Percentiles rank a stretch among this genome's conserved stretches.
These are phyloP conservation scores for Kwoniella europaea DNA, from an alignment of 768 basidiomycete genomes.

Conservation along the genomic window DNA sequence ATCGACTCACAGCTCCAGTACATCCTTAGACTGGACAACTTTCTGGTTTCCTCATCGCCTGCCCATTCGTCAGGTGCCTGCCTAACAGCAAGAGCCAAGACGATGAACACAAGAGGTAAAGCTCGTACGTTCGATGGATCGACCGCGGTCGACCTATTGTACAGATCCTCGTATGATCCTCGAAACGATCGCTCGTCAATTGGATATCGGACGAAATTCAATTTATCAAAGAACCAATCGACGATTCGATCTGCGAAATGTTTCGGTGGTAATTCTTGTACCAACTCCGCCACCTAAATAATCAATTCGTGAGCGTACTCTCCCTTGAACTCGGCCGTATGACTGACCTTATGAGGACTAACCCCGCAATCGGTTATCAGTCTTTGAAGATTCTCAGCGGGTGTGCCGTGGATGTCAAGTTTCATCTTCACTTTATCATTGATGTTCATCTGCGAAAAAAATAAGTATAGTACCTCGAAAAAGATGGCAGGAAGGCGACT, in stretches of 20 bases:
- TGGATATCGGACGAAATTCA: constrained; percentile 93
- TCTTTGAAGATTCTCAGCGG: constrained; percentile 76
- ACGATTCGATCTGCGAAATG: constrained; percentile 76
- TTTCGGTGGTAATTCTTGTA: constrained; percentile 83
- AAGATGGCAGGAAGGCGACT: neutral
- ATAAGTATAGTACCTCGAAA: neutral
- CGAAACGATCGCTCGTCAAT: constrained; percentile 68
- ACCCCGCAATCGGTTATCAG: constrained; percentile 92
- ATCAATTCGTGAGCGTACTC: neutral
- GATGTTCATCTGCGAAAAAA: constrained; percentile 36
- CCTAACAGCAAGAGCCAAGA: constrained; percentile 82
- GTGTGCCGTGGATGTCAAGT: constrained; percentile 58
- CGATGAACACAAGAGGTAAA: constrained; percentile 88
- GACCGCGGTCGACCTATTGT: constrained; percentile 58
- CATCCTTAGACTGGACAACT: constrained; percentile 82
- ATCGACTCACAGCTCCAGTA: constrained; percentile 87
- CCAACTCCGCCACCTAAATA: constrained; percentile 72
- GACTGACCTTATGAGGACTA: constrained; percentile 71
- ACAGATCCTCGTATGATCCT: constrained; percentile 64
- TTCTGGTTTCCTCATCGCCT: constrained; percentile 74
- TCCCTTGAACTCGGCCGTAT: neutral
- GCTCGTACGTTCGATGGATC: constrained; percentile 51
- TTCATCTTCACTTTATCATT: constrained; percentile 45
- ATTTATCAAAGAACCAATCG: constrained; percentile 68
- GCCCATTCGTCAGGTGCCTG: constrained; percentile 83